Base-by-base conservation (phyloP, 169 alveolate genomes). In the Plasmodium inui region DNA sequence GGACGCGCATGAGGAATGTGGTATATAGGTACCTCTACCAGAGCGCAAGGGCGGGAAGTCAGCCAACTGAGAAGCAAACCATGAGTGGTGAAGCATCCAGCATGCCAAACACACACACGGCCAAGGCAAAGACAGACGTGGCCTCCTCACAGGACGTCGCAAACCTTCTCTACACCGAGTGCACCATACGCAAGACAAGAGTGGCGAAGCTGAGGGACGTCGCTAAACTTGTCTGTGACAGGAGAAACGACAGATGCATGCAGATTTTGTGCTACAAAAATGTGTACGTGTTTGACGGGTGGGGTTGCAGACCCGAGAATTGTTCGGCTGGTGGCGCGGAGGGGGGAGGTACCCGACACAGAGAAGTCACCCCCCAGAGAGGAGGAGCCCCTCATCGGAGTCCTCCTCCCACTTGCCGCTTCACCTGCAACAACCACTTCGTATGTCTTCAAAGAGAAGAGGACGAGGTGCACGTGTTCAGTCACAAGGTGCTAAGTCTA, bases 101-200 rank as follows among this genome's bases (percentile, higher is more conserved):
- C 17, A n/a, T 32, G 28, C n/a, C 22, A 0, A 2, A 3, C 30
- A n/a, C 14, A 8, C 12, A 74, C 8, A 1, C 30, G 57, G 0
- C 9, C 6, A 57, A 74, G 44, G 55, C 5, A 32, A 57, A 22
- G 41, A 44, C 67, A 30, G 19, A 53, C 2, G 57, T 30, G 34
- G 71, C n/a, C 32, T 19, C 53, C 14, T 6, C 61, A 17, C 61
- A 30, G 67, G 81, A 41, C 19, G 88, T 61, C 19, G 53, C 81
- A 26, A 57, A 61, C 17, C 81, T 88, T 61, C 81, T 88, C 9
- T 79, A 88, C 53, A 57, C 81, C 30, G 94, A 88, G 81, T 88
- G 81, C 82, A 78, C 71, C 46, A 88, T 88, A 37, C 22, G 89
- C 10, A 88, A 61, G 46, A 88, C 79, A 50, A 88, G 50, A 17